Evolutionary conservation across 768 basidiomycete genomes (phyloP).

Genomic region (Albatrellus ellisii): DNA sequence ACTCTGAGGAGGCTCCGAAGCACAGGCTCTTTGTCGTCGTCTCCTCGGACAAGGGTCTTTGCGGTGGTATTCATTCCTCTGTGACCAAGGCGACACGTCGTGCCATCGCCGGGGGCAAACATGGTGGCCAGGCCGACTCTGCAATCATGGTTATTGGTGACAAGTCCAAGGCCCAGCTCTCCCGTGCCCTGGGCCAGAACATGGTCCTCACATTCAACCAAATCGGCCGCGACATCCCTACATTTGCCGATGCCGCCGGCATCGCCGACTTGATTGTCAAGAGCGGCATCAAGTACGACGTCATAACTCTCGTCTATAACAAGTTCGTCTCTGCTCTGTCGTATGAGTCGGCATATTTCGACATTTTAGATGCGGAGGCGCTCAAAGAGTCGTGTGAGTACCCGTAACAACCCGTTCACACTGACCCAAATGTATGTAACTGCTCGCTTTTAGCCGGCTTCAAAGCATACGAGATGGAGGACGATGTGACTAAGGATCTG

Average conservation of each 20-base stretch:
- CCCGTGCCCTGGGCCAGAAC: slow-evolving; percentile 49
- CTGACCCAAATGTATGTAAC: neutral
- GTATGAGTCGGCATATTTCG: slow-evolving; percentile 67
- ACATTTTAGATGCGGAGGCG: slow-evolving; percentile 71
- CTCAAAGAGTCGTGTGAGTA: slow-evolving; percentile 71
- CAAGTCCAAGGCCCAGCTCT: slow-evolving; percentile 91
- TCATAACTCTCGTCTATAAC: slow-evolving; percentile 71
- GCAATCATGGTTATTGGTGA: slow-evolving; percentile 86
- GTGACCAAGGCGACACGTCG: slow-evolving; percentile 83
- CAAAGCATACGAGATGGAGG: slow-evolving; percentile 95
- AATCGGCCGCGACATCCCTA: slow-evolving; percentile 94
- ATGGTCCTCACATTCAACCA: slow-evolving; percentile 88
- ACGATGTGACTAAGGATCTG: slow-evolving; percentile 87
- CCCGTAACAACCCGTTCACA: neutral
- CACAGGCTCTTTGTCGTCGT: slow-evolving; percentile 87
- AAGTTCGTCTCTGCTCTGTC: slow-evolving; percentile 82
- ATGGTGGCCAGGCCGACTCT: slow-evolving; percentile 41
- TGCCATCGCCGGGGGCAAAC: slow-evolving; percentile 40
- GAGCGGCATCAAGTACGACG: slow-evolving; percentile 78
- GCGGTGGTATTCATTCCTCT: slow-evolving; percentile 98
- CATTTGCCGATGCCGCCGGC: slow-evolving; percentile 89
- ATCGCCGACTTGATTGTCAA: slow-evolving; percentile 89
- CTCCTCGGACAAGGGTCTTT: slow-evolving; percentile 98
- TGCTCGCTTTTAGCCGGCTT: slow-evolving; percentile 50
- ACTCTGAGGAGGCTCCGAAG: slow-evolving; percentile 52